Base-by-base conservation (phyloP, 495 filamentous ascomycete genomes). In the Glarea lozoyensis region DNA sequence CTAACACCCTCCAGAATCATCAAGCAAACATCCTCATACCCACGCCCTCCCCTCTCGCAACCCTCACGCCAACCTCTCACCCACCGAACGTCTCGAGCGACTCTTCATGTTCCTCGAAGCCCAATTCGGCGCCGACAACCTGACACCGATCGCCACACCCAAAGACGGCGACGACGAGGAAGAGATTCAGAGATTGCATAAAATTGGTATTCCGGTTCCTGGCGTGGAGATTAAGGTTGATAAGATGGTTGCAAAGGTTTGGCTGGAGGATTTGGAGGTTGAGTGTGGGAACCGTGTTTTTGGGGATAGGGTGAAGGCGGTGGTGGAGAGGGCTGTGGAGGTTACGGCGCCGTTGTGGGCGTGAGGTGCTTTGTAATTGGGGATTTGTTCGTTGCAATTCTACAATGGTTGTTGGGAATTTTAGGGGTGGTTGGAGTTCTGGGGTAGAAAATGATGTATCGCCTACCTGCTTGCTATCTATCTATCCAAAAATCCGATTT, bases 61-160 rank as follows among this genome's bases (percentile, higher is more conserved):
- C 49, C 84, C 77, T 0, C 86, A 92, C 61, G 72, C 81, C 12
- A 70, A 81, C 34, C 58, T 84, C 31, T 69, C 68, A n/a, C 70
- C 86, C 0, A 67, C 76, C 19, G 85, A 92, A 49, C 81, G 86
- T 20, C 72, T 97, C 33, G 68, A 77, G 19, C 82, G 90, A 22
- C 77, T 98, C 21, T 82, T 87, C 62, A 84, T 95, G 76, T 94
- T 97, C 70, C 82, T 98, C 18, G 93, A 98, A 65, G 84, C 88
- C 2, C 92, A 98, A 58, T 98, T 98, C 54, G 93, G 92, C 31
- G 69, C 74, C 15, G 74, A 86, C 37, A 79, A 85, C 50, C 64
- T 87, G 12, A 63, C 69, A 0, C 88, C 88, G 1, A 81, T 97
- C 52, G 70, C 78, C 18, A 69, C 70, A 0, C 86, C 87, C 3